phyloP scores from a whole-genome alignment of 352 stramenopile species.

The Phytophthora chlamydospora region DNA sequence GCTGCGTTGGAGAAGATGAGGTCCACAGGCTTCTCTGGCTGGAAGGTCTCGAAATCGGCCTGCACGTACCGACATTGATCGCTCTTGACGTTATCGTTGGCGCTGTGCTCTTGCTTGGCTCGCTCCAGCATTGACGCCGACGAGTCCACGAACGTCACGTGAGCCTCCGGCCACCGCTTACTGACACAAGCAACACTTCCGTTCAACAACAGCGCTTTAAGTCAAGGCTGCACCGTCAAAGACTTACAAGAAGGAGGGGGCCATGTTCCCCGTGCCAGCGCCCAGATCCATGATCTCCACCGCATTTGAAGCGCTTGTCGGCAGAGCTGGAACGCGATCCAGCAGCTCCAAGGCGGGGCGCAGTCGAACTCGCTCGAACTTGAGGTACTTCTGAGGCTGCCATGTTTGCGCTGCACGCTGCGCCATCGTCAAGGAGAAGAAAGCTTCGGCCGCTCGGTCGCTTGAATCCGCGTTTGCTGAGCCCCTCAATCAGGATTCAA shows the following conservation, averaged over 20 bases:
- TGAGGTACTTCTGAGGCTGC: conserved; percentile 62
- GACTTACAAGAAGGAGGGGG: conserved; percentile 55
- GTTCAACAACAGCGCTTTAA: background rate
- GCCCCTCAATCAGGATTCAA: background rate
- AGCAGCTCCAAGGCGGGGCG: conserved; percentile 72
- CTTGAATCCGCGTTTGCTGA: too few relatives aligned
- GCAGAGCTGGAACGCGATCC: conserved; percentile 37
- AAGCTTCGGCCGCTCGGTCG: too few relatives aligned
- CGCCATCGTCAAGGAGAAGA: too few relatives aligned
- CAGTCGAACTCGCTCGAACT: conserved; percentile 59
- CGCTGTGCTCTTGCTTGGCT: conserved; percentile 44
- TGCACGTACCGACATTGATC: conserved; percentile 46
- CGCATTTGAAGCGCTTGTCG: conserved; percentile 4
- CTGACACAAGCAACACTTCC: conserved; percentile 19
- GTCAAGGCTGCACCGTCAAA: background rate
- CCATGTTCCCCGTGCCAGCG: conserved; percentile 76
- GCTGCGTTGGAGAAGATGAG: conserved; percentile 79
- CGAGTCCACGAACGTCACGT: conserved; percentile 67
- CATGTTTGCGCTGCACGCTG: conserved; percentile 43
- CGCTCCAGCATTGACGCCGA: conserved; percentile 63
- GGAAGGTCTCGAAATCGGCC: conserved; percentile 61
- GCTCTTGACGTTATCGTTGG: conserved; percentile 21
- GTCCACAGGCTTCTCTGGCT: conserved; percentile 45
- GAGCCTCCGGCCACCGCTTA: conserved; percentile 51
- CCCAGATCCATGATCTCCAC: conserved; percentile 60